Evolutionary conservation across 306 rosid species (phyloP).

Genomic region (Arachis hypogaea): DNA sequence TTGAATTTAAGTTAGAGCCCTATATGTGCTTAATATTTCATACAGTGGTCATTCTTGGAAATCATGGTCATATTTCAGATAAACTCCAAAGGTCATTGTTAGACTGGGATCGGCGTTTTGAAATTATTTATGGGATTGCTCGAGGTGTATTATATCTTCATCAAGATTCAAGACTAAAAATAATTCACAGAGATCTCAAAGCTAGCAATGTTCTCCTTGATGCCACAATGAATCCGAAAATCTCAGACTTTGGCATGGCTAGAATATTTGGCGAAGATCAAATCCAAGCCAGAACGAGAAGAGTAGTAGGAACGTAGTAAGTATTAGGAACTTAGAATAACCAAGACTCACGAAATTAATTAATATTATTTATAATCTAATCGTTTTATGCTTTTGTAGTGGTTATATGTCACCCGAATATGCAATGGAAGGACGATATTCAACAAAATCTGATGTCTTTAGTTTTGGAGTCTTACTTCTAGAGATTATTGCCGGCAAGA

Average conservation of each 20-base stretch:
- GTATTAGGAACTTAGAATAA: not conserved
- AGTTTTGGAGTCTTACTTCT: constrained; percentile 50
- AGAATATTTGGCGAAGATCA: constrained; percentile 46
- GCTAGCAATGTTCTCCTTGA: constrained; percentile 51
- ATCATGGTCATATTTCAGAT: constrained; percentile 1
- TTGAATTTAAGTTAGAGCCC: too few relatives aligned
- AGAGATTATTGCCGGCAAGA: constrained; percentile 43
- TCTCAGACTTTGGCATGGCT: constrained; percentile 56
- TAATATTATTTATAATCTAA: too few relatives aligned
- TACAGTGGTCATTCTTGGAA: not conserved
- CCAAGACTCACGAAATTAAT: not conserved
- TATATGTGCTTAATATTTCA: not conserved
- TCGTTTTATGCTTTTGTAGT: not conserved
- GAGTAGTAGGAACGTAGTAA: constrained; percentile 57
- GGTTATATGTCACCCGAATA: constrained; percentile 57
- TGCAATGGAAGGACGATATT: constrained; percentile 51
- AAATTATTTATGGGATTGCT: constrained; percentile 44
- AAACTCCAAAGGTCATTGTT: constrained; percentile 23
- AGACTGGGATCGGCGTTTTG: constrained; percentile 39
- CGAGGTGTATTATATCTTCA: constrained; percentile 51
- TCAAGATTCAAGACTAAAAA: constrained; percentile 51
- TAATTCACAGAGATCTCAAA: constrained; percentile 52
- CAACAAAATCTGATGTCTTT: constrained; percentile 50
- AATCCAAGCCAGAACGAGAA: constrained; percentile 41
- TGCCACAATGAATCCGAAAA: constrained; percentile 44